Percentiles rank a stretch among this genome's conserved stretches.
Evolutionary conservation across 495 filamentous ascomycete species (phyloP).

Genomic region (Endocarpon pusillum): DNA sequence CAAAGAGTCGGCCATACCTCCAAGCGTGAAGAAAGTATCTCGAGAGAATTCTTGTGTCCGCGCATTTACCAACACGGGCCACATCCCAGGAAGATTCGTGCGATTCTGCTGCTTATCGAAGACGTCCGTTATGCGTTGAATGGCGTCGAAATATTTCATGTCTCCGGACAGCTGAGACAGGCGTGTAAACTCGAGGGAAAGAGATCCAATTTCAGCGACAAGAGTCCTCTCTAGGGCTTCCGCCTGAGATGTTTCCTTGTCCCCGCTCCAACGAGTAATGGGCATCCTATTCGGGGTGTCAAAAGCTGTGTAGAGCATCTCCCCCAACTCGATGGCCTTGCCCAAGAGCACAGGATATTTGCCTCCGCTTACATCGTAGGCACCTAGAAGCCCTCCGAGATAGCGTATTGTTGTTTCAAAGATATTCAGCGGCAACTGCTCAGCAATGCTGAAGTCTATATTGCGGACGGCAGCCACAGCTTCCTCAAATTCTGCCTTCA

Average conservation of each 20-base stretch:
- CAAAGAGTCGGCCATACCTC: slow-evolving; percentile 19
- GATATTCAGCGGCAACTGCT: slow-evolving; percentile 17
- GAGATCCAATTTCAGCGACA: slow-evolving; percentile 18
- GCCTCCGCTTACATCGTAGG: slow-evolving; percentile 30
- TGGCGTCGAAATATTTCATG: slow-evolving; percentile 20
- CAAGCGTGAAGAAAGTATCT: slow-evolving; percentile 10
- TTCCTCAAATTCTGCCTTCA: slow-evolving; percentile 62
- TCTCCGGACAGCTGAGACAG: slow-evolving; percentile 19
- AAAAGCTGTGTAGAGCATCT: slow-evolving; percentile 26
- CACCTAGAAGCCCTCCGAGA: slow-evolving; percentile 31
- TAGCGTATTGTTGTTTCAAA: slow-evolving; percentile 34
- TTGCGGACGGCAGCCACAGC: slow-evolving; percentile 45
- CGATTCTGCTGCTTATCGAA: slow-evolving; percentile 15
- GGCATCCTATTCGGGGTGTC: slow-evolving; percentile 24
- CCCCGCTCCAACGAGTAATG: slow-evolving; percentile 14
- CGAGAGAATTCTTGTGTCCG: slow-evolving; percentile 2
- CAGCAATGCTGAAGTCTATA: slow-evolving; percentile 52
- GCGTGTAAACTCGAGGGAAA: slow-evolving; percentile 23
- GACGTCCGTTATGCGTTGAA: slow-evolving; percentile 15
- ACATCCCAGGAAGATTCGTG: slow-evolving; percentile 21
- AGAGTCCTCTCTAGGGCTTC: slow-evolving; percentile 12
- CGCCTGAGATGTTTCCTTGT: slow-evolving; percentile 18
- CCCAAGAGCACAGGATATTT: slow-evolving; percentile 18
- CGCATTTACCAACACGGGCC: slow-evolving; percentile 17
- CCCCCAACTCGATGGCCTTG: slow-evolving; percentile 21